These are phyloP conservation scores for Clonostachys rhizophaga DNA, from an alignment of 2,329 filamentous ascomycete species.

Conservation along the genomic window DNA sequence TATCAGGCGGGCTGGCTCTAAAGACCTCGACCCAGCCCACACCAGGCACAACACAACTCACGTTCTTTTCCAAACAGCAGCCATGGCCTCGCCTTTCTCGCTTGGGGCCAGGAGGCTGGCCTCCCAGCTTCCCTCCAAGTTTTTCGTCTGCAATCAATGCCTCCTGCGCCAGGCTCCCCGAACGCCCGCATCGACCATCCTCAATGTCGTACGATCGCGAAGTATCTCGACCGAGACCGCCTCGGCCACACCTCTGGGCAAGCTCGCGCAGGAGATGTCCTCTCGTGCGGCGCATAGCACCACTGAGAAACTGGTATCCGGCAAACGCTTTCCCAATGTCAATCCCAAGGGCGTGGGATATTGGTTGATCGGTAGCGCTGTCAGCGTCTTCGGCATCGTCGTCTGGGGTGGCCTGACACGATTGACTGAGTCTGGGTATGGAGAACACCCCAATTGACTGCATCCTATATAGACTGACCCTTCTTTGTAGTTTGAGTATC, in stretches of 20 bases:
- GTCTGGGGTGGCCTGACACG: slow-evolving; percentile 91
- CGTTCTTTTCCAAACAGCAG: slow-evolving; percentile 3
- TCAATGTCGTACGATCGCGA: slow-evolving; percentile 31
- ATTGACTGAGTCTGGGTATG: slow-evolving; percentile 91
- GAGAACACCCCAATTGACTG: neutral
- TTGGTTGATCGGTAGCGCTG: slow-evolving; percentile 89
- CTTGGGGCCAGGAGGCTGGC: slow-evolving; percentile 34
- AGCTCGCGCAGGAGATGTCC: slow-evolving; percentile 16
- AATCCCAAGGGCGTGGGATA: slow-evolving; percentile 78
- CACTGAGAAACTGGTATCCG: slow-evolving; percentile 12
- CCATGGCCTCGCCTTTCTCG: slow-evolving; percentile 33
- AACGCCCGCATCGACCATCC: slow-evolving; percentile 24
- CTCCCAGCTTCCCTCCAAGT: slow-evolving; percentile 28
- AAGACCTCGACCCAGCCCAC: too few species aligned
- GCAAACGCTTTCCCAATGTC: slow-evolving; percentile 45
- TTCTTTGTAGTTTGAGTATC: slow-evolving; percentile 71
- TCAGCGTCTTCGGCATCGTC: slow-evolving; percentile 94
- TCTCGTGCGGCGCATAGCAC: slow-evolving; percentile 11
- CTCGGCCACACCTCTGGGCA: slow-evolving; percentile 16
- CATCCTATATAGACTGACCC: neutral
- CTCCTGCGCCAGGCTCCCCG: slow-evolving; percentile 17
- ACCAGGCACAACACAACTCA: neutral
- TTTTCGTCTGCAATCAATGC: slow-evolving; percentile 46
- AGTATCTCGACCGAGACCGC: slow-evolving; percentile 17
- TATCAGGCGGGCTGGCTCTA: too few species aligned